These are phyloP conservation scores for Teunomyces tritomae DNA, from an alignment of 805 yeast species.

Conservation along the genomic window DNA sequence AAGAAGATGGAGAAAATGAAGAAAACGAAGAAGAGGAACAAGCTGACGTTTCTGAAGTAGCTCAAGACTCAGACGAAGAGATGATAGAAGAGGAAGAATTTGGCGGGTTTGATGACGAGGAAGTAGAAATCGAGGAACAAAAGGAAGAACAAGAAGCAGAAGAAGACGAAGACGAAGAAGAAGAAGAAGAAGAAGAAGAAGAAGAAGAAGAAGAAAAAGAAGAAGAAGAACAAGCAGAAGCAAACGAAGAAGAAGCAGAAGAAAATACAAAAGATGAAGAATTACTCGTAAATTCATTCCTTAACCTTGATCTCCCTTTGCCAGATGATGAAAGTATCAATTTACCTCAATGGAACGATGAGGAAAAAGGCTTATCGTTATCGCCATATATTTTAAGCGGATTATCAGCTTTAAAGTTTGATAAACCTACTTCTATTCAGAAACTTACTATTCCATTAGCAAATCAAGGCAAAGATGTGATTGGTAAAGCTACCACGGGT, in stretches of 20 bases:
- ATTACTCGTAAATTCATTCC: constrained; percentile 31
- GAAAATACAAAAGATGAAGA: constrained; percentile 10
- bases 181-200: constrained; percentile 5
- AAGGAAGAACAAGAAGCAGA: constrained; percentile 5
- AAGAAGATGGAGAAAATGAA: constrained; percentile 8
- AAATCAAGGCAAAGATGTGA: constrained; percentile 69
- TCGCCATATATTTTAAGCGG: constrained; percentile 63
- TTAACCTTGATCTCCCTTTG: constrained; percentile 18
- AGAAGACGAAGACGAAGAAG: constrained; percentile 10
- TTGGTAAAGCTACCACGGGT: constrained; percentile 97
- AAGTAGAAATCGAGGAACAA: background rate
- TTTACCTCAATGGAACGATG: constrained; percentile 60
- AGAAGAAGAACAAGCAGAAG: constrained; percentile 7
- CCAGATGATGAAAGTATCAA: constrained; percentile 40
- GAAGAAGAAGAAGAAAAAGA: constrained; percentile 5
- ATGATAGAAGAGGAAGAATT: constrained; percentile 24
- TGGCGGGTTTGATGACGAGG: constrained; percentile 24
- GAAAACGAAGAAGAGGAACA: constrained; percentile 6
- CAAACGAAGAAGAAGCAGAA: background rate
- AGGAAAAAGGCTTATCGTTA: constrained; percentile 40
- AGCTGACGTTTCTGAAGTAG: background rate
- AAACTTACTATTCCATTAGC: constrained; percentile 70
- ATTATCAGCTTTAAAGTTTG: constrained; percentile 55
- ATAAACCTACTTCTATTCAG: constrained; percentile 83
- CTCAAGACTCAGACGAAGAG: constrained; percentile 8